Evolutionary conservation across 1,284 basidiomycete genomes (phyloP), one percentile per base, ranked within the genome.

Genomic region (Sanghuangporus baumii): DNA sequence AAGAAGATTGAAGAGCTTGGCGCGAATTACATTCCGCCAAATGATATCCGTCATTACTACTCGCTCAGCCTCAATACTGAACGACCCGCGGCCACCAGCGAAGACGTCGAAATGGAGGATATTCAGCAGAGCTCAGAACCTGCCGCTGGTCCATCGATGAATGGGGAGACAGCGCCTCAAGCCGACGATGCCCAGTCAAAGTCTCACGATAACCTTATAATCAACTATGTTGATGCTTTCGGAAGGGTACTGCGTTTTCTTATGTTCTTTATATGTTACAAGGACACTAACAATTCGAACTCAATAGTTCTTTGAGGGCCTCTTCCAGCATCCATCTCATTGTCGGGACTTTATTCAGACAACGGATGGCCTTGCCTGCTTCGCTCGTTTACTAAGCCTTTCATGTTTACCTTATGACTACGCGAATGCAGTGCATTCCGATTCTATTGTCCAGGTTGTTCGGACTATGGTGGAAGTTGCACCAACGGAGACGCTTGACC

Each of bases 361-460:
- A 58, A 81, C 84, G 2, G 89, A 92, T 63, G 93, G 94, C 12
- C 79, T 98, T 16, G 81, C 87, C 48, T 81, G 83, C 61, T 76
- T 99, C 26, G 87, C 94, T 57, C 81, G 82, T 64, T 79, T 98
- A 34, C 91, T 94, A 57, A 83, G 85, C 38, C 78, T 96, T 36
- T 92, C 95, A 5, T 96, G 92, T 70, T 79, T 97, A 43, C 94
- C 97, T 0, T 93, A 93, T 68, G 91, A 96, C 72, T 97, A 94
- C 72, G 88, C 89, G 5, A 87, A 86, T 65, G 93, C 93, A 61
- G 81, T 87, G 61, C 87, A 88, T 16, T 93, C 87, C 58, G 93
- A 90, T 70, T 90, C 93, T 0, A 81, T 98, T 68, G 88, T 96
- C 8, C 88, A 93, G 71, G 86, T 98, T 57, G 85, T 98, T 71